Evolutionary conservation across 208 protist genomes (phyloP).

Genomic region (Phytomonas francai): DNA sequence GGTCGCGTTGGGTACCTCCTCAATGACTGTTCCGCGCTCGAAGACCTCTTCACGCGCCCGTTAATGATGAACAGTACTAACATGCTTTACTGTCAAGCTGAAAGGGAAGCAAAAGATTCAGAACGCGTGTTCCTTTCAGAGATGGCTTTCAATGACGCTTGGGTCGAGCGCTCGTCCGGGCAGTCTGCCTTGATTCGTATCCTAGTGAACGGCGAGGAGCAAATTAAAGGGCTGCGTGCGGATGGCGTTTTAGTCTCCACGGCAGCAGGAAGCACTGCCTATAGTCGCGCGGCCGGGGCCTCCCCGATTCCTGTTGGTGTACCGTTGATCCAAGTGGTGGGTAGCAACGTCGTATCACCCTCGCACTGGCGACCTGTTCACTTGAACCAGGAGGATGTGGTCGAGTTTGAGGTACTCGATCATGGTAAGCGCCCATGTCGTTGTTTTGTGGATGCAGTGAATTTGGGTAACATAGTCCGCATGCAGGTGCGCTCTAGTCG

Average conservation of each 20-base stretch:
- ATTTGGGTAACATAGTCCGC: conserved; percentile 74
- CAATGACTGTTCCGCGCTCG: conserved; percentile 69
- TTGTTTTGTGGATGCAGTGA: conserved; percentile 84
- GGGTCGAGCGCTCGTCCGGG: conserved; percentile 84
- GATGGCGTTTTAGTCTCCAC: conserved; percentile 87
- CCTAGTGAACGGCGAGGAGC: conserved; percentile 81
- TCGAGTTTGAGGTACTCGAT: conserved; percentile 86
- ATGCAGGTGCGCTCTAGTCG: conserved; percentile 81
- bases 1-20: conserved; percentile 85
- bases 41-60: conserved; percentile 78
- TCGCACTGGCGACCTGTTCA: conserved; percentile 83
- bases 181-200: conserved; percentile 88
- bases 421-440: conserved; percentile 73
- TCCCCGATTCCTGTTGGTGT: conserved; percentile 82
- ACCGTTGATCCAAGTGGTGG: conserved; percentile 84
- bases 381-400: conserved; percentile 82
- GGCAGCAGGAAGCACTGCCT: conserved; percentile 84
- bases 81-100: conserved; percentile 85
- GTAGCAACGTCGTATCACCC: conserved; percentile 85
- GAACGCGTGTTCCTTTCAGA: conserved; percentile 68
- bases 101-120: conserved; percentile 54
- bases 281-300: conserved; percentile 78
- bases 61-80: conserved; percentile 81
- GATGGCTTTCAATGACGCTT: conserved; percentile 89
- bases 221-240: conserved; percentile 66